Conservation (phyloP, 2,329 filamentous ascomycete species). For the Diaporthe nobilis region DNA sequence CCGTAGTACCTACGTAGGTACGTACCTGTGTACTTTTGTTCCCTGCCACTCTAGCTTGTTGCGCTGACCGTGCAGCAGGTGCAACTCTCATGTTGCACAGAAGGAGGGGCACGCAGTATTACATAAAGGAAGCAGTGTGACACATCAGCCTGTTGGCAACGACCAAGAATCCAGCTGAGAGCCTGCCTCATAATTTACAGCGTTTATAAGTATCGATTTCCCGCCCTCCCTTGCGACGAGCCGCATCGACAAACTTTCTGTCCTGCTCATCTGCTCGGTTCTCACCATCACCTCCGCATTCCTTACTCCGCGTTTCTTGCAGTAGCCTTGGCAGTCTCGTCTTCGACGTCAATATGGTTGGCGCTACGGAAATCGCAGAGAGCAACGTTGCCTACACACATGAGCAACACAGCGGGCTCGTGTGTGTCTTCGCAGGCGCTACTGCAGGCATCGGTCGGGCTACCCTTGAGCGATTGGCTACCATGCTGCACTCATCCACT, state of each 20-base stretch:
- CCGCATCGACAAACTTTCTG: not conserved
- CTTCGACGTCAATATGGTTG: not conserved
- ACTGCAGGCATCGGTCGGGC: constrained; percentile 46
- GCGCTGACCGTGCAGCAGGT: too few species aligned
- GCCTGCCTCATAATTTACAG: not conserved
- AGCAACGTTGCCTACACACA: not conserved
- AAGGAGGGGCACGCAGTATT: not conserved
- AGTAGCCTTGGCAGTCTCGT: not conserved
- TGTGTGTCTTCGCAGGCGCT: constrained; percentile 24
- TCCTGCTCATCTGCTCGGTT: not conserved
- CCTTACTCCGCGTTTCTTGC: not conserved
- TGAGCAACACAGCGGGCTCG: not conserved
- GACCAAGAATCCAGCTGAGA: not conserved
- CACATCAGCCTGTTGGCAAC: not conserved
- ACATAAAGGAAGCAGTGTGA: not conserved
- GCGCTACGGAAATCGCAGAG: not conserved
- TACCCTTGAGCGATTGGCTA: constrained; percentile 46
- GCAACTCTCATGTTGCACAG: too few species aligned
- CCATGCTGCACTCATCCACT: constrained; percentile 40
- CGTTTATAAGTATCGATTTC: not conserved
- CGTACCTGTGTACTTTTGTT: too few species aligned
- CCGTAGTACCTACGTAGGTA: too few species aligned
- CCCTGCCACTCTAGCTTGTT: too few species aligned
- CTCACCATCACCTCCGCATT: not conserved
- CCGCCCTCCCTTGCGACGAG: not conserved